A percentile compares a stretch with the other conserved stretches of the same genome.
phyloP scores from a whole-genome alignment of 768 basidiomycete genomes.

The Lactarius trivialis region DNA sequence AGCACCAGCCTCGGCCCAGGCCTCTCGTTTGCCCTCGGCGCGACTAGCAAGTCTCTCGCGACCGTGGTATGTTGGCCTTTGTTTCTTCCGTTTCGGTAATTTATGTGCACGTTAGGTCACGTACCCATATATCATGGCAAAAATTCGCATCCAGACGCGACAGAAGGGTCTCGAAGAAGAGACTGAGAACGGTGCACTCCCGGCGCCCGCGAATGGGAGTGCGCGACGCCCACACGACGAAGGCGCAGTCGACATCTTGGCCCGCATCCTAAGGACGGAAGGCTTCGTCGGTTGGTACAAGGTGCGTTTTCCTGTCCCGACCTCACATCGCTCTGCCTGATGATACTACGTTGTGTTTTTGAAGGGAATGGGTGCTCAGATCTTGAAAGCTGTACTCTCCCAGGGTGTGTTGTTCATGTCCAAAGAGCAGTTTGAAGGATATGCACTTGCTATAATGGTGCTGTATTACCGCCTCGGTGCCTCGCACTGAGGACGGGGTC shows the following conservation, averaged over 20 bases:
- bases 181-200: conserved; percentile 33
- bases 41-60: conserved; percentile 89
- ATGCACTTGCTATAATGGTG: conserved; percentile 68
- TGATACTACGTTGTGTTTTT: background rate
- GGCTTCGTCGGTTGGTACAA: conserved; percentile 95
- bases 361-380: conserved; percentile 95
- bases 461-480: conserved; percentile 27
- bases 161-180: conserved; percentile 50
- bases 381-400: conserved; percentile 89
- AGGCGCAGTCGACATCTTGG: conserved; percentile 75
- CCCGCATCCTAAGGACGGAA: conserved; percentile 62
- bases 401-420: conserved; percentile 96
- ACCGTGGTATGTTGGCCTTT: conserved; percentile 65
- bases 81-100: background rate
- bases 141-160: conserved; percentile 90
- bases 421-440: conserved; percentile 94
- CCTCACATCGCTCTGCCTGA: background rate
- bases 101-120: conserved; percentile 57
- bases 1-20: conserved; percentile 65
- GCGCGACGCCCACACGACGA: conserved; percentile 40
- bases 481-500: background rate
- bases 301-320: conserved; percentile 39
- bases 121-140: conserved; percentile 94
- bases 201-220: conserved; percentile 32
- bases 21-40: conserved; percentile 80